phyloP scores from a whole-genome alignment of 2,329 filamentous ascomycete genomes.

The Talaromyces sp. region DNA sequence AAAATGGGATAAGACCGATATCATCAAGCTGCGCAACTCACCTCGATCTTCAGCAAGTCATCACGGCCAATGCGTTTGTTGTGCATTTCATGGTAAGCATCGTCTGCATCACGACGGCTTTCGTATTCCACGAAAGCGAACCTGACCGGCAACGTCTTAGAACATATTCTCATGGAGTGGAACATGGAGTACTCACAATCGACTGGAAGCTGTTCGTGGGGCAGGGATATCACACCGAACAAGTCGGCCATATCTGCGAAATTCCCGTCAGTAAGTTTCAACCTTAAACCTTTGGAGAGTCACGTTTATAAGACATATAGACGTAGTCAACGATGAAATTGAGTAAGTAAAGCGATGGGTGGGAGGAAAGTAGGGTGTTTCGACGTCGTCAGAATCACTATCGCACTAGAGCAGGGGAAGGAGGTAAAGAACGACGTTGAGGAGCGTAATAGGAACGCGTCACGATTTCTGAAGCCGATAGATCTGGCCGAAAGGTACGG shows the following conservation, averaged over 20 bases:
- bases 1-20: background rate
- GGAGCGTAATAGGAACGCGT: slow-evolving; percentile 13
- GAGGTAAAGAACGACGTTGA: slow-evolving; percentile 13
- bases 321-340: slow-evolving; percentile 12
- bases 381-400: slow-evolving; percentile 17
- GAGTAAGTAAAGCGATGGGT: slow-evolving; percentile 18
- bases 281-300: background rate
- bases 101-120: slow-evolving; percentile 94
- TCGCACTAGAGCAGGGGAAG: slow-evolving; percentile 9
- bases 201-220: slow-evolving; percentile 85
- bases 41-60: slow-evolving; percentile 96
- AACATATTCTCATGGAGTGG: slow-evolving; percentile 19
- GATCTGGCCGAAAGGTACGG: slow-evolving; percentile 16
- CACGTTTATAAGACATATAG: slow-evolving; percentile 13
- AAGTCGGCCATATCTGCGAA: slow-evolving; percentile 82
- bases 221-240: slow-evolving; percentile 98
- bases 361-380: slow-evolving; percentile 16
- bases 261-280: slow-evolving; percentile 37
- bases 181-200: slow-evolving; percentile 69
- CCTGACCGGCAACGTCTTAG: slow-evolving; percentile 39
- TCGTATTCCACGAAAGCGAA: slow-evolving; percentile 99
- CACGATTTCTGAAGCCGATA: slow-evolving; percentile 16
- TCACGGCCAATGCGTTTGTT: slow-evolving; percentile 97
- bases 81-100: slow-evolving; percentile 99
- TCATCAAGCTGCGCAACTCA: slow-evolving; percentile 44